These are phyloP conservation scores for Chlamydomonas reinhardtii DNA, from an alignment of 163 green algal species.

Conservation along the genomic window DNA sequence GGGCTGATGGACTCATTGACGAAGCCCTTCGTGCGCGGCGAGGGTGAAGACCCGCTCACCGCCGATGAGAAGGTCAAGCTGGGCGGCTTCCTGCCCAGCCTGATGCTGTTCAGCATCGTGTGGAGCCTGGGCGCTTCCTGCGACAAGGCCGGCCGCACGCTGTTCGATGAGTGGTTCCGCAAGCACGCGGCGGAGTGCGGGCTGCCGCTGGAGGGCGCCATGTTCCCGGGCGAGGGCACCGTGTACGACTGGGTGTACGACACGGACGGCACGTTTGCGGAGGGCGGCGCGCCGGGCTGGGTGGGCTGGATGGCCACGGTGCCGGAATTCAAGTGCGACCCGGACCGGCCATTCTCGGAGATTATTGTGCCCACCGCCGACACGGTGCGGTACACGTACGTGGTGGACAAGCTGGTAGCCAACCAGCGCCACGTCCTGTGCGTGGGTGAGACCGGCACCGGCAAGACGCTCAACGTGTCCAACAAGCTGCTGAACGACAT, in stretches of 20 bases:
- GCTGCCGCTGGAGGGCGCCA: constrained; percentile 47
- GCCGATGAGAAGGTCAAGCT: constrained; percentile 65
- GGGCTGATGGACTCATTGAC: constrained; percentile 84
- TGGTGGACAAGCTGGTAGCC: constrained; percentile 70
- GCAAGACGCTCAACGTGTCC: constrained; percentile 81
- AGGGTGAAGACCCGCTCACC: constrained; percentile 59
- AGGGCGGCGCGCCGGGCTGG: constrained; percentile 51
- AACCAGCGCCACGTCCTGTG: constrained; percentile 79
- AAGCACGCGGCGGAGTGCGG: constrained; percentile 33
- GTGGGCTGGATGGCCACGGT: constrained; percentile 81
- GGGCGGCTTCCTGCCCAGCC: constrained; percentile 60
- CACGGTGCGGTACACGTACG: constrained; percentile 83
- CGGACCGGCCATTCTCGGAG: constrained; percentile 73
- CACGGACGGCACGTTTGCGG: constrained; percentile 24
- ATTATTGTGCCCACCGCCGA: constrained; percentile 88
- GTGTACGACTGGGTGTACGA: constrained; percentile 86
- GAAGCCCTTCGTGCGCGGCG: constrained; percentile 40
- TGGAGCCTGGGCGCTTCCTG: constrained; percentile 83
- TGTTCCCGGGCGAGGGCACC: constrained; percentile 58
- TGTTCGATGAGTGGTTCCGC: constrained; percentile 77
- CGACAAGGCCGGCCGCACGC: constrained; percentile 68
- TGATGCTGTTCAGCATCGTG: constrained; percentile 82
- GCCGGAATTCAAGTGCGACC: constrained; percentile 74
- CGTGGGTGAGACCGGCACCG: constrained; percentile 88
- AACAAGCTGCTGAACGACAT: constrained; percentile 82